Evolutionary conservation across 2,329 filamentous ascomycete species (phyloP), one percentile per base, ranked within the genome.

Genomic region (Rhinocladiella mackenziei): DNA sequence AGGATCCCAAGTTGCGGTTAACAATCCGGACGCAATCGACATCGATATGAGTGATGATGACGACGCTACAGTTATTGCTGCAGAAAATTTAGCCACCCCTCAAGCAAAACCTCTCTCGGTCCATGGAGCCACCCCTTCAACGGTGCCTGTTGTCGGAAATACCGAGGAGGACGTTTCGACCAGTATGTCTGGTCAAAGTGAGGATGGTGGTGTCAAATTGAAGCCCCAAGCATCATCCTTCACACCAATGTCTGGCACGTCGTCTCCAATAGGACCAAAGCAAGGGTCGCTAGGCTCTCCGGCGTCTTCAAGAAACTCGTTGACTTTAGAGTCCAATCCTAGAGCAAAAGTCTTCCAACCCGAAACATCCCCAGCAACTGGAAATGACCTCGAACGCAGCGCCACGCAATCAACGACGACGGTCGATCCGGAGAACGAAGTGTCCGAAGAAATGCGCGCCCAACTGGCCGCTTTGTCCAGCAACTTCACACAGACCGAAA

Each of bases 391-490:
- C 9, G 14, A 11, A 13, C 8, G 14, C 9, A 32, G 14, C 9
- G 11, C 29, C 29, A 32, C 14, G 7, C 6, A 47, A 35, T n/a
- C n/a, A n/a, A n/a, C n/a, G n/a, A n/a, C n/a, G n/a, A n/a, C n/a
- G n/a, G n/a, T n/a, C n/a, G n/a, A n/a, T n/a, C n/a, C n/a, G n/a
- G 53, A 59, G 20, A 46, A 25, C 36, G 33, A 45, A 33, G 75
- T 88, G 2, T 64, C 83, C 1, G 74, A 83, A 15, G 77, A 81
- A 33, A 60, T 94, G 22, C 80, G 86, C 33, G 80, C 78, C 17
- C 81, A 88, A 47, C 74, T 95, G 1, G 89, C 88, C 2, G 83
- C 82, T 17, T 30, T 57, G 14, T 58, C 56, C 2, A 47, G 38
- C 22, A 83, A 85, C 1, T 94, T 94, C 61, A 67, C 76, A 33